These are phyloP conservation scores for Cryptococcus sp. DNA, from an alignment of 1,284 basidiomycete genomes.

Conservation along the genomic window DNA sequence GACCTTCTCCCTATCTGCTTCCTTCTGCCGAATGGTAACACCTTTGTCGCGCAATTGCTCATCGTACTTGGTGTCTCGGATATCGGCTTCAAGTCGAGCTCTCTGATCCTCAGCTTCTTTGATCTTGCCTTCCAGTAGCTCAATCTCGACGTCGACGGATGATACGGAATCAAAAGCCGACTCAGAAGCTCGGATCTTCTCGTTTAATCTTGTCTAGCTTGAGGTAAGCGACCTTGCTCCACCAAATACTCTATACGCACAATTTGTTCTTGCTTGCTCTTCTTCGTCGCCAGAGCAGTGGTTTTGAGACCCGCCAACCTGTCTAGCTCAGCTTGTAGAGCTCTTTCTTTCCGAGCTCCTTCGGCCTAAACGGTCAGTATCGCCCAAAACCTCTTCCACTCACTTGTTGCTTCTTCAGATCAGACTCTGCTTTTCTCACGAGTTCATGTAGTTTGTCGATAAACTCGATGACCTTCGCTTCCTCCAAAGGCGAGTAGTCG, in stretches of 20 bases:
- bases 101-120: slow-evolving; percentile 60
- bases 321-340: slow-evolving; percentile 39
- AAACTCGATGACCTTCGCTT: slow-evolving; percentile 34
- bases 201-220: slow-evolving; percentile 25
- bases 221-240: slow-evolving; percentile 42
- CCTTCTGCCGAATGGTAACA: slow-evolving; percentile 57
- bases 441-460: slow-evolving; percentile 36
- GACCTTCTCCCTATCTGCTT: slow-evolving; percentile 66
- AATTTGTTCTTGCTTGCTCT: slow-evolving; percentile 56
- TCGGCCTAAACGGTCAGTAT: slow-evolving; percentile 19
- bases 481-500: slow-evolving; percentile 47
- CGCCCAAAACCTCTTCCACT: not conserved
- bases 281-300: slow-evolving; percentile 31
- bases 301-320: slow-evolving; percentile 27
- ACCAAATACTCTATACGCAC: slow-evolving; percentile 48
- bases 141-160: slow-evolving; percentile 57
- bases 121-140: slow-evolving; percentile 60
- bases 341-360: slow-evolving; percentile 34
- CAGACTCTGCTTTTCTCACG: slow-evolving; percentile 32
- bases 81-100: slow-evolving; percentile 57
- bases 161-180: slow-evolving; percentile 57
- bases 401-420: slow-evolving; percentile 35
- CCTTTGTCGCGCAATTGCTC: slow-evolving; percentile 61
- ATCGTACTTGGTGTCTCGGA: slow-evolving; percentile 64
- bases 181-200: slow-evolving; percentile 51